Evolutionary conservation across 495 filamentous ascomycete species (phyloP).

Genomic region (Neurospora sublineolata): DNA sequence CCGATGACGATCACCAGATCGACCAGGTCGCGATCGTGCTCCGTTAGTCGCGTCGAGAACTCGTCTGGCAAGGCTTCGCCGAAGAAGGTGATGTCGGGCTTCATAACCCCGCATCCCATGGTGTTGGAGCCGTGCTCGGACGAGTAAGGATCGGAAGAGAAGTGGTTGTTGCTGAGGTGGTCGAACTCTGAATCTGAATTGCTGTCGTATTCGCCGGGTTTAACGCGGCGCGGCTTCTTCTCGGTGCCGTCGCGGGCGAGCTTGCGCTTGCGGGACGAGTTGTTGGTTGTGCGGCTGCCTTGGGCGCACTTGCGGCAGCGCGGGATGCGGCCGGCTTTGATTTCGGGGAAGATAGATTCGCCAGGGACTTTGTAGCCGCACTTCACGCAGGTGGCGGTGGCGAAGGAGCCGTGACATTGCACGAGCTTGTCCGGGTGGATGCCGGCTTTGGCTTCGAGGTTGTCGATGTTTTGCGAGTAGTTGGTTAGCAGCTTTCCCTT

Average conservation of each 20-base stretch:
- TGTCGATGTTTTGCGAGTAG: slow-evolving; percentile 98
- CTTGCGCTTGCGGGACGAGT: slow-evolving; percentile 55
- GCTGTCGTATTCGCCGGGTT: slow-evolving; percentile 47
- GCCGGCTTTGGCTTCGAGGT: slow-evolving; percentile 81
- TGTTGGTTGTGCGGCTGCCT: slow-evolving; percentile 32
- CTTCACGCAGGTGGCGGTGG: slow-evolving; percentile 79
- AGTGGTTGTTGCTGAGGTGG: slow-evolving; percentile 43
- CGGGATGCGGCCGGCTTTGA: slow-evolving; percentile 61
- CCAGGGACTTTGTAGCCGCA: slow-evolving; percentile 68
- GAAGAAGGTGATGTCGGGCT: slow-evolving; percentile 98
- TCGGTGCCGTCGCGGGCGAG: slow-evolving; percentile 53
- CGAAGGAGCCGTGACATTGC: slow-evolving; percentile 94
- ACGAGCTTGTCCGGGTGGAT: slow-evolving; percentile 75
- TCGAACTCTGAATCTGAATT: slow-evolving; percentile 62
- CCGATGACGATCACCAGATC: slow-evolving; percentile 97
- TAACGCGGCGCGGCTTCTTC: slow-evolving; percentile 41
- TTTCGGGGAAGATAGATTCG: slow-evolving; percentile 63
- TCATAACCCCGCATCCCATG: slow-evolving; percentile 68
- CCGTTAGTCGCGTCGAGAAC: slow-evolving; percentile 69
- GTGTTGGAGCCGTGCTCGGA: slow-evolving; percentile 2
- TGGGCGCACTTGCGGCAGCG: slow-evolving; percentile 51
- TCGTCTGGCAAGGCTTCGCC: slow-evolving; percentile 76
- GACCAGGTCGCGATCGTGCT: slow-evolving; percentile 65
- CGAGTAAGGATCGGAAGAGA: slow-evolving; percentile 17
- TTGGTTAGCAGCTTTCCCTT: slow-evolving; percentile 87